phyloP scores from a whole-genome alignment of 306 rosid genomes.

The Lathyrus tuberosus region DNA sequence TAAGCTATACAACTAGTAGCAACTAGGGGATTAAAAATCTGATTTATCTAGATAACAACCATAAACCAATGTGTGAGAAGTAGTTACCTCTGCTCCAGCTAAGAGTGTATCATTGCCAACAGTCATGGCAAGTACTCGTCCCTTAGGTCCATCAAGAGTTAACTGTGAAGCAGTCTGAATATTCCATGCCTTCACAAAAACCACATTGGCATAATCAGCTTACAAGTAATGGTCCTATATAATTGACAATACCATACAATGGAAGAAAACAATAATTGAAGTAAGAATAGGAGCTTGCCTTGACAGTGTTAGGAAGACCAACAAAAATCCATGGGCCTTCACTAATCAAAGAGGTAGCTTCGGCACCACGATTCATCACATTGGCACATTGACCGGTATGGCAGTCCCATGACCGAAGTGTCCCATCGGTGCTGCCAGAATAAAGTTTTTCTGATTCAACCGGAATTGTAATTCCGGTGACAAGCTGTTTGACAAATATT shows the following conservation, averaged over 20 bases:
- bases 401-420: constrained; percentile 53
- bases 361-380: constrained; percentile 32
- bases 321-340: constrained; percentile 56
- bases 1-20: not conserved
- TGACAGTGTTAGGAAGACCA: constrained; percentile 48
- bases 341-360: constrained; percentile 44
- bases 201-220: constrained; percentile 11
- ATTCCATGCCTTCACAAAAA: constrained; percentile 56
- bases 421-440: constrained; percentile 47
- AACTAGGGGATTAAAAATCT: not conserved
- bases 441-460: constrained; percentile 43
- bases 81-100: constrained; percentile 49
- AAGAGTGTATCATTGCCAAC: constrained; percentile 46
- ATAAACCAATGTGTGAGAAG: not conserved
- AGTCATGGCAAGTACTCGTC: constrained; percentile 45
- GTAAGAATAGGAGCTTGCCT: constrained; percentile 35
- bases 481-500: constrained; percentile 28
- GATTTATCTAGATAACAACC: not conserved
- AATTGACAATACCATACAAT: not conserved
- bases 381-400: constrained; percentile 43
- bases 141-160: constrained; percentile 49
- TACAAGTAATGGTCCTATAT: not conserved
- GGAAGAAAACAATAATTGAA: not conserved
- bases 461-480: constrained; percentile 50
- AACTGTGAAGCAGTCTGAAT: constrained; percentile 31